Evolutionary conservation across 345 rosid species (phyloP), one percentile per base, ranked within the genome.

Genomic region (Streptanthus diversifolius): DNA sequence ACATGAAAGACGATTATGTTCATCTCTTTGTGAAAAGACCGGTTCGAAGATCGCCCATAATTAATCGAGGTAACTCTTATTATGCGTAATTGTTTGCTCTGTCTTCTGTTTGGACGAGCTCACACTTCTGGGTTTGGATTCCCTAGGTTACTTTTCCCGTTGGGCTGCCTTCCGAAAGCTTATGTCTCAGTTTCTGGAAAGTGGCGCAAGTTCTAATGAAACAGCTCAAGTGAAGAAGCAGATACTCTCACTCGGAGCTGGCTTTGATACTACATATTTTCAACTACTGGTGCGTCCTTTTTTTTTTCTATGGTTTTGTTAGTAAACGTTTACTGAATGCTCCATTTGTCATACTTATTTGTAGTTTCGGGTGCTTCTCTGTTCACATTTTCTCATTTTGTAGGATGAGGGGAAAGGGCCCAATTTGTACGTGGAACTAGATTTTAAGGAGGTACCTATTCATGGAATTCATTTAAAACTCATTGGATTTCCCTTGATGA

Each of bases 131-230:
- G 0, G 1, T 12, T 54, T 37, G 15, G 44, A 21, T 8, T 64
- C 32, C 64, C 47, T 61, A 91, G 98, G 99, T 74, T 95, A 91
- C 75, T 91, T 84, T 79, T 86, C 98, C 17, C 97, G 98, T 35
- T 95, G 96, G 98, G 97, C 98, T 73, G 98, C 99, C 70, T 70
- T 91, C 56, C 78, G 96, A 53, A 87, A 87, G 90, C 88, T 95
- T 77, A 55, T 95, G 24, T 73, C 59, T 79, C 97, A 90, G 82
- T 92, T 95, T 82, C 88, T 90, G 51, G 91, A 90, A 64, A 77
- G 75, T 62, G 80, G 71, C 59, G 59, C 57, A 59, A 75, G 64
- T 27, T 48, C 41, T 60, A 62, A 72, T 18, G 82, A 63, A 68
- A 70, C 65, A 30, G 44, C 66, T 59, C 77, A 14, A 2, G 11